Evolutionary conservation across 73 alveolate genomes (phyloP).

Genomic region (Paramecium pentaurelia): DNA sequence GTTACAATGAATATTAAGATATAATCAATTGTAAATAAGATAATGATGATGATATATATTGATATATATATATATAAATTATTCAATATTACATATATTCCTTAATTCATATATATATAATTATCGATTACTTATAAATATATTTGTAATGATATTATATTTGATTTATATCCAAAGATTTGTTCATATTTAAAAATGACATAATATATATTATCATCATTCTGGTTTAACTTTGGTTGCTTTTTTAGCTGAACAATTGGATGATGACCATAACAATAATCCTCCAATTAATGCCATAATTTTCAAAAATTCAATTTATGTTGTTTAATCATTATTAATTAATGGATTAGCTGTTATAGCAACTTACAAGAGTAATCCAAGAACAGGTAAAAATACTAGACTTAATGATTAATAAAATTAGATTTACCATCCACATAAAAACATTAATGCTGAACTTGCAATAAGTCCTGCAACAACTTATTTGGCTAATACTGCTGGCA

Average conservation of each 20-base stretch:
- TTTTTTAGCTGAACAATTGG: neutral
- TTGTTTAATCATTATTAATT: neutral
- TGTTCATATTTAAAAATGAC: neutral
- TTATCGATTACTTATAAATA: too few relatives aligned
- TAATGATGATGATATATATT: neutral
- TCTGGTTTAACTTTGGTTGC: neutral
- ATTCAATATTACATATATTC: too few relatives aligned
- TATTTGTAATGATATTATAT: too few relatives aligned
- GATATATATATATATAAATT: too few relatives aligned
- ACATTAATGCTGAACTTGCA: neutral
- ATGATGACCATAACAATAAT: slow-evolving; percentile 18
- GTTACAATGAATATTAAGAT: neutral
- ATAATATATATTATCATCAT: neutral
- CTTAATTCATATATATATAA: too few relatives aligned
- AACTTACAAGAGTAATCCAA: neutral
- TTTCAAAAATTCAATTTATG: slow-evolving; percentile 20
- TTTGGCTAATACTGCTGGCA: slow-evolving; percentile 25
- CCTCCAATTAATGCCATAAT: neutral
- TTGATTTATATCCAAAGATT: neutral
- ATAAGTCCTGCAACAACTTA: neutral
- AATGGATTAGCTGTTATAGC: slow-evolving; percentile 10
- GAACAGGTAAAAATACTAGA: neutral
- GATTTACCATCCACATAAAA: neutral
- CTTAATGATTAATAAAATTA: neutral
- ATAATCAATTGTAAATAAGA: neutral